Base-by-base conservation (phyloP, 2,329 filamentous ascomycete species). In the Ascochyta clinopodiicola region DNA sequence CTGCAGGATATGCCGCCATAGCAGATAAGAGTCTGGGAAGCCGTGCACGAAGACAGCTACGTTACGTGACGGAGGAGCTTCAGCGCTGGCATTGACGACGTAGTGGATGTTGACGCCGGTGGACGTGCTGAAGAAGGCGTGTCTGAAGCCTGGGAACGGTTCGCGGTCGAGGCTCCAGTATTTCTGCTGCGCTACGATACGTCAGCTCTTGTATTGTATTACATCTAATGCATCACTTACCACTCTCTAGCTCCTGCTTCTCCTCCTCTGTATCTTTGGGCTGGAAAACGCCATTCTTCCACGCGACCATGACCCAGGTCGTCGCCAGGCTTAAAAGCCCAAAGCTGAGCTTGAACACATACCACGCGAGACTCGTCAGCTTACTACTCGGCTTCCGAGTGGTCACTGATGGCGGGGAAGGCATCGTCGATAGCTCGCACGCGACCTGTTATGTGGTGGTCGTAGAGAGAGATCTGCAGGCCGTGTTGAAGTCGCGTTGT, bases 41-140 rank as follows among this genome's bases (percentile, higher is more conserved):
- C 84, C 84, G 67, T 86, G 84, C 17, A 86, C 72, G 61, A 86
- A 82, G 36, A 86, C 77, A 22, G 83, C 76, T 15, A 86, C 68
- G 48, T 69, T 71, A 46, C 59, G 75, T 57, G 63, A 75, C 22
- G 47, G 51, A n/a, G 58, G 31, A 24, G 44, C 27, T 15, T 51
- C 48, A 10, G 46, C 44, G 4, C 58, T 46, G 10, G 59, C 51
- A 40, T 71, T 82, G 63, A 76, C 75, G 48, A 86, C 73, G 62
- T 86, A 86, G 66, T 86, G 84, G 25, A 86, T 78, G 60, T 80
- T 80, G 57, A 80, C 74, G 0, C 81, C 81, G 55, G 75, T 78
- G 34, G 73, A 73, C 13, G 84, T 74, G 38, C 74, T 80, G 57
- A 83, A 75, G 61, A 86, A 84, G 25, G 78, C 73, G 67, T 86